Base-by-base conservation (phyloP, 2,329 filamentous ascomycete species). In the Monosporascus sp. region DNA sequence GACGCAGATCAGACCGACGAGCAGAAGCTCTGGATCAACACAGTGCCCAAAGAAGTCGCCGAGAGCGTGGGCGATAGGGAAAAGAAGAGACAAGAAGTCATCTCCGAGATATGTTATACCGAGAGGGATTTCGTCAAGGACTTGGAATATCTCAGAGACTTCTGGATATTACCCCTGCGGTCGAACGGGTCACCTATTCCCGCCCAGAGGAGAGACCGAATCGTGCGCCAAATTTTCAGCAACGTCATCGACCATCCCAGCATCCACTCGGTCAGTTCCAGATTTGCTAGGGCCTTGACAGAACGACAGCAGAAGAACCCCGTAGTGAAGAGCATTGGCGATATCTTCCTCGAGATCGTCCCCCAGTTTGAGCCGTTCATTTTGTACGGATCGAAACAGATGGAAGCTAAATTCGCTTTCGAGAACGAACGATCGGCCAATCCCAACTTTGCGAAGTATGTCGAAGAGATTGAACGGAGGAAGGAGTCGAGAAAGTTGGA, bases 11-110 rank as follows among this genome's bases (percentile, higher is more conserved):
- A 94, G 64, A 90, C 88, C 35, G 91, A 97, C 66, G 92, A 97
- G 70, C 94, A 97, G 75, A 97, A 97, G 72, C 81, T 99, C 38
- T 99, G 94, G 94, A 99, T 99, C 72, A 97, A 97, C 70, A 96
- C 92, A 15, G 94, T 99, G 37, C 90, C 92, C 1, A 94, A 96
- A 70, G 94, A 97, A 69, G 79, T 99, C 53, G 91, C 92, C 1
- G 92, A 97, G 62, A 89, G 87, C 66, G 87, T 97, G 31, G 86
- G 85, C 49, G 94, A 99, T 61, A 84, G 83, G 60, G 94, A 99
- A 71, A 95, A 96, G 84, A 97, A 97, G 76, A 85, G 94, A 45
- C 94, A 99, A 69, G 94, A 99, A 68, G 89, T 99, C 62, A 97
- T 99, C 55, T 97, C 93, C 6, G 94, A 99, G 70, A 86, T 97